Evolutionary conservation across 148 eudicot species (phyloP), one percentile per base, ranked within the genome.

Genomic region (Bassia scoparia): DNA sequence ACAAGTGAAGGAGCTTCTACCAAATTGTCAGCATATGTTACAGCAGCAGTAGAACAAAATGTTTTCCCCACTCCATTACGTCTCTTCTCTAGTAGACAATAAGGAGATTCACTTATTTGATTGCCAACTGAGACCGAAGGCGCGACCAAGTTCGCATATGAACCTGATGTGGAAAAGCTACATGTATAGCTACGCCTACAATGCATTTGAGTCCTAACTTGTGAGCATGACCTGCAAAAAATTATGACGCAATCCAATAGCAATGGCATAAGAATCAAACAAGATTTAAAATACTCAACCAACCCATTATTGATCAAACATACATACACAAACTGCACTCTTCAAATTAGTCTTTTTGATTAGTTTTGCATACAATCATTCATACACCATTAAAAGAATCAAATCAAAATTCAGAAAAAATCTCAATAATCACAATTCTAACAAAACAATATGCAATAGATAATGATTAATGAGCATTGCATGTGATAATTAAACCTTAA

Each of bases 1-100:
- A 75, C 80, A 46, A 82, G 87, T 43, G 91, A 77, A 61, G 80
- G 77, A 76, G 90, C 84, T 66, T 81, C 86, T 38, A 66, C 67
- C 50, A 67, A 68, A 54, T 67, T 78, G 48, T 79, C 87, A 59
- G 49, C 58, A 46, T 9, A 90, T 77, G 78, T 60, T 20, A 68
- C 81, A 55, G 83, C 83, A 21, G 81, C 74, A 44, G 90, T 84
- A 78, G 89, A 86, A 77, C 81, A 83, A 67, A 61, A 70, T 21
- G 84, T 70, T 74, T 76, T 84, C 15, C 82, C 85, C 21, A 68
- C 84, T 64, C 59, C 60, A 46, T 74, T 77, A 18, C 74, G 82
- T 67, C 71, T 81, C 71, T 73, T 72, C 62, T 76, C 69, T 13
- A 82, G 75, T 35, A 59, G 76, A 78, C 33, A 17, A 73, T 71